Base-by-base conservation (phyloP, 305 asterid species). In the Lippia alba region DNA sequence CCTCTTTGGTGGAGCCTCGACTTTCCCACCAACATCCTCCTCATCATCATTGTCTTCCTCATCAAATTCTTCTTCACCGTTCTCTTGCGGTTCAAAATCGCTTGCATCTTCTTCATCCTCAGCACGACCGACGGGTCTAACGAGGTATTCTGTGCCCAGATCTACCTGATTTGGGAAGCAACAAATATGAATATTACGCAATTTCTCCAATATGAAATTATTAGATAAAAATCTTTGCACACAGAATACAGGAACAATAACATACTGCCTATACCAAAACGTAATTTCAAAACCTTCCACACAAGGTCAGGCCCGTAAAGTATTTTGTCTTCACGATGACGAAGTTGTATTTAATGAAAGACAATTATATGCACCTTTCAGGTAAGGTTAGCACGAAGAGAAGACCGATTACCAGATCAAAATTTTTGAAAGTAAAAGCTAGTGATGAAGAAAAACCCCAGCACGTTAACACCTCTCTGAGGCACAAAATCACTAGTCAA, bases 51-150 rank as follows among this genome's bases (percentile, higher is more conserved):
- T 92, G 6, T 86, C 92, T 14, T 50, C 89, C 44, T 80, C 90
- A 4, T 87, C 96, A 5, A 72, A 17, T 8, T 80, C 96, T 34
- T 84, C 96, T 24, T 77, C 89, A 0, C 91, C 96, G 50, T 87
- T 87, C 74, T 92, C 95, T 33, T 81, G 76, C 5, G 93, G 97
- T 59, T 90, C 98, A 49, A 92, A 90, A 73, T 92, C 97, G 66
- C 96, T 89, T 4, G 96, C 89, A 71, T 90, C 96, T 83, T 87
- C 94, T 76, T 89, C 97, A 7, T 90, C 98, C 77, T 90, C 97
- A 18, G 95, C 89, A 12, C 61, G 89, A 32, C 74, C 95, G 5
- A 90, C 82, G 49, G 96, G 96, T 76, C 87, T 80, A 33, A 89
- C 91, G 19, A 92, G 86, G 83, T 83, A 87, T 69, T 90, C 96